Evolutionary conservation across 352 stramenopile species (phyloP).

Genomic region (Poterioochromonas sp.): DNA sequence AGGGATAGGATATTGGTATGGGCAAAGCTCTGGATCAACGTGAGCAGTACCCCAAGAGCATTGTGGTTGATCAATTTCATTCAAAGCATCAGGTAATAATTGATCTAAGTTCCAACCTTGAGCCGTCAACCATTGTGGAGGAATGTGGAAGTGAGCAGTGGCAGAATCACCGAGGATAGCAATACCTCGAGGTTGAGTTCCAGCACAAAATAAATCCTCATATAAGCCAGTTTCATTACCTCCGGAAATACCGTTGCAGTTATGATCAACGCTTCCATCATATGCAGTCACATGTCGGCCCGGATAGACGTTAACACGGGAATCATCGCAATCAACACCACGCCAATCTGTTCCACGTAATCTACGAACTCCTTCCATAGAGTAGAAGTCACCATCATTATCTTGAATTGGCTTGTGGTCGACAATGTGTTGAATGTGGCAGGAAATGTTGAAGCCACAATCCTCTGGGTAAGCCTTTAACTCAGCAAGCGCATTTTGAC

Average conservation of each 20-base stretch:
- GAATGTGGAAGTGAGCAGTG: constrained; percentile 37
- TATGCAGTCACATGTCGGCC: not conserved
- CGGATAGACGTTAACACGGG: constrained; percentile 23
- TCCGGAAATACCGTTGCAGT: constrained; percentile 38
- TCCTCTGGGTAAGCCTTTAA: not conserved
- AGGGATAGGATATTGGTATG: constrained; percentile 19
- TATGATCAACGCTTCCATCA: constrained; percentile 24
- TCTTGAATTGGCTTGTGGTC: constrained; percentile 34
- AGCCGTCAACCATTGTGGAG: constrained; percentile 36
- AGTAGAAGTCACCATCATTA: constrained; percentile 33
- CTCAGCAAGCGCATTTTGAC: not conserved
- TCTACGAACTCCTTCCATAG: not conserved
- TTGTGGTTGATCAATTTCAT: constrained; percentile 36
- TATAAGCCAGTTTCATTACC: not conserved
- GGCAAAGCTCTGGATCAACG: not conserved
- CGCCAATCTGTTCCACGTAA: constrained; percentile 35
- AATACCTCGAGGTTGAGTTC: constrained; percentile 28
- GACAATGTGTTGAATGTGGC: constrained; percentile 7
- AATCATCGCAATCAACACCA: constrained; percentile 34
- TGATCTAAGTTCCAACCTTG: constrained; percentile 30
- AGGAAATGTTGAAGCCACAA: constrained; percentile 32
- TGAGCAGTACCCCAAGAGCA: constrained; percentile 37
- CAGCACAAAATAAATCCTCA: constrained; percentile 36
- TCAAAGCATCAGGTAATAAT: constrained; percentile 29
- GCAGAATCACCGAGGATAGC: constrained; percentile 35